phyloP scores from a whole-genome alignment of 176 grass and related monocot genomes.

The Aegilops speltoides region DNA sequence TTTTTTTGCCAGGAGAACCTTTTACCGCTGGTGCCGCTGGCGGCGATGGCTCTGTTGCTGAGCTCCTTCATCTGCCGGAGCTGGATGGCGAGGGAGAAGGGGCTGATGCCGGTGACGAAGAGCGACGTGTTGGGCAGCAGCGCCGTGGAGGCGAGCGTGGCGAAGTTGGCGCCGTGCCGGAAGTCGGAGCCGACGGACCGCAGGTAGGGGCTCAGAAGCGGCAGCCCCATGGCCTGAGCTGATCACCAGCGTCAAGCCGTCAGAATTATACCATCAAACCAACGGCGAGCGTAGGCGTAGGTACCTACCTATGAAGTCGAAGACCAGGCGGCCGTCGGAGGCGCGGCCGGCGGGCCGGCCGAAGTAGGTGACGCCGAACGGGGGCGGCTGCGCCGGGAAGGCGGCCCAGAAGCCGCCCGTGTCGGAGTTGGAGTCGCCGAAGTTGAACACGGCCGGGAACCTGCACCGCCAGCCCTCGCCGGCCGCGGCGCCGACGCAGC shows the following conservation, averaged over 20 bases:
- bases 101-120: constrained; percentile 75
- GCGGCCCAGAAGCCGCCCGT: constrained; percentile 88
- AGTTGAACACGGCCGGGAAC: constrained; percentile 87
- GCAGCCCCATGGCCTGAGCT: constrained; percentile 59
- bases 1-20: no score
- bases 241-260: neutral
- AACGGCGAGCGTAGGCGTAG: neutral
- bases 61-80: constrained; percentile 68
- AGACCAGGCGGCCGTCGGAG: constrained; percentile 67
- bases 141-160: constrained; percentile 74
- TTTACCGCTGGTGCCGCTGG: constrained; percentile 21
- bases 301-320: constrained; percentile 63
- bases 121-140: constrained; percentile 64
- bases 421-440: constrained; percentile 96
- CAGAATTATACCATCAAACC: neutral
- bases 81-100: constrained; percentile 70
- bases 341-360: constrained; percentile 52
- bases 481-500: neutral
- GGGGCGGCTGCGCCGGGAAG: constrained; percentile 53
- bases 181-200: constrained; percentile 64
- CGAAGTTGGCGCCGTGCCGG: constrained; percentile 77
- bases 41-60: constrained; percentile 17
- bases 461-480: constrained; percentile 27
- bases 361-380: constrained; percentile 82
- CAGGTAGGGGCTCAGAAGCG: constrained; percentile 78